A percentile compares a stretch with the other conserved stretches of the same genome.
phyloP scores from a whole-genome alignment of 495 filamentous ascomycete species.

The Elaphomyces granulatus region DNA sequence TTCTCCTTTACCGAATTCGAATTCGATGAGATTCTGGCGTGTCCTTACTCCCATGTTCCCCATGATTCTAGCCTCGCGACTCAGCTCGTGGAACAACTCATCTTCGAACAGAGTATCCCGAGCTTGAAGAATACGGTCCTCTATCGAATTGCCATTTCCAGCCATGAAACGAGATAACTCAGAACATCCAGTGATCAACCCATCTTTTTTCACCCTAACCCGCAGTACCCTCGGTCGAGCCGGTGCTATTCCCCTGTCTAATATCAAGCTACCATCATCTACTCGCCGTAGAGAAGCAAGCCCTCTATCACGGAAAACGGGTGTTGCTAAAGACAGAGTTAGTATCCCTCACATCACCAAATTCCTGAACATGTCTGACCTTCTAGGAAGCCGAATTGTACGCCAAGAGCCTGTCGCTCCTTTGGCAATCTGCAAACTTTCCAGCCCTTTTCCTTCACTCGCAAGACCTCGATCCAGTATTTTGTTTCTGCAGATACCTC shows the following conservation, averaged over 20 bases:
- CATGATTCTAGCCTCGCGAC: constrained; percentile 60
- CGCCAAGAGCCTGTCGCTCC: constrained; percentile 59
- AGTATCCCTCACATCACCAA: too few species aligned
- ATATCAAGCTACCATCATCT: constrained; percentile 54
- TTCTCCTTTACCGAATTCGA: constrained; percentile 36
- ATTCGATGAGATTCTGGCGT: constrained; percentile 41
- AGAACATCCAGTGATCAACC: constrained; percentile 28
- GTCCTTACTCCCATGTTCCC: constrained; percentile 50
- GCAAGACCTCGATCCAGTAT: constrained; percentile 79
- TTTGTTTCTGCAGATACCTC: constrained; percentile 65
- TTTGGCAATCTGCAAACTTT: constrained; percentile 58
- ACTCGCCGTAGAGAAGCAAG: constrained; percentile 61
- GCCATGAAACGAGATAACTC: constrained; percentile 22
- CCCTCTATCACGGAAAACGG: constrained; percentile 63
- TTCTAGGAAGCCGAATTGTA: constrained; percentile 81
- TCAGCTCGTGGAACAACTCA: constrained; percentile 87
- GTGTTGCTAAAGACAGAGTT: too few species aligned
- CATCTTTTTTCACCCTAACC: constrained; percentile 37
- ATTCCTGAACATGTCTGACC: too few species aligned
- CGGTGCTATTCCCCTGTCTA: constrained; percentile 53
- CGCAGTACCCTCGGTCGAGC: constrained; percentile 47
- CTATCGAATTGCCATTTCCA: constrained; percentile 25
- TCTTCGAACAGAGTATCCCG: constrained; percentile 81
- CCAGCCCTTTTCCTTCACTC: constrained; percentile 74
- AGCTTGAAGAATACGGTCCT: constrained; percentile 61